phyloP scores from a whole-genome alignment of 129 eudicot species.

The Mikania micrantha region DNA sequence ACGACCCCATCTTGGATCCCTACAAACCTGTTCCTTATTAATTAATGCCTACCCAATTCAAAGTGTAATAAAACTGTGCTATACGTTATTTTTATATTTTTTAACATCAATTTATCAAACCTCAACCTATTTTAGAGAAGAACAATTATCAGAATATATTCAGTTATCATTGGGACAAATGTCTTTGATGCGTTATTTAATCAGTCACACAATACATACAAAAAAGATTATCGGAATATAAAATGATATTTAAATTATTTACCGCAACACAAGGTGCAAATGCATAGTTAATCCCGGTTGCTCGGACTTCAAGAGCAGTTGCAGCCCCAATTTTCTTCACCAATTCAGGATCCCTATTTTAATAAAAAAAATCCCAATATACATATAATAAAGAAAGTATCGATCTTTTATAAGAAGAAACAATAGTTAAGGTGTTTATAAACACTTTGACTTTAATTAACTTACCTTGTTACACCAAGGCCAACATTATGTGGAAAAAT shows the following conservation, averaged over 20 bases:
- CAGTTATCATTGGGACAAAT: too few species aligned
- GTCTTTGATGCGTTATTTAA: too few species aligned
- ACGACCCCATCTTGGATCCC: constrained; percentile 88
- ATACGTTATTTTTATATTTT: too few species aligned
- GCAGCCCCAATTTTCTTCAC: constrained; percentile 77
- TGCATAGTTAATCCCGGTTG: constrained; percentile 68
- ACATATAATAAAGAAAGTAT: not conserved
- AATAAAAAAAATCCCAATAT: not conserved
- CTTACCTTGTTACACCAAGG: constrained; percentile 35
- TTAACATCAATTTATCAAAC: too few species aligned
- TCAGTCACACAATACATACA: too few species aligned
- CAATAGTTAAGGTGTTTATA: not conserved
- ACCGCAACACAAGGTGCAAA: constrained; percentile 91
- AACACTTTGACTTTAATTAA: too few species aligned
- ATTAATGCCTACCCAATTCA: too few species aligned
- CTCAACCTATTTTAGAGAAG: too few species aligned
- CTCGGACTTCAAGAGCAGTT: constrained; percentile 78
- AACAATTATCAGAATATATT: too few species aligned
- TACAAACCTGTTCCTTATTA: constrained; percentile 38
- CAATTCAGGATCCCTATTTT: constrained; percentile 61
- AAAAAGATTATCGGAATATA: too few species aligned
- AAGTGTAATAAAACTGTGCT: too few species aligned
- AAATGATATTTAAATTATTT: not conserved
- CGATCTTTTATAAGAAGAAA: not conserved
- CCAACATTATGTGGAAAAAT: constrained; percentile 63